Conservation (phyloP, 352 stramenopile species). For the Plasmopara halstedii region DNA sequence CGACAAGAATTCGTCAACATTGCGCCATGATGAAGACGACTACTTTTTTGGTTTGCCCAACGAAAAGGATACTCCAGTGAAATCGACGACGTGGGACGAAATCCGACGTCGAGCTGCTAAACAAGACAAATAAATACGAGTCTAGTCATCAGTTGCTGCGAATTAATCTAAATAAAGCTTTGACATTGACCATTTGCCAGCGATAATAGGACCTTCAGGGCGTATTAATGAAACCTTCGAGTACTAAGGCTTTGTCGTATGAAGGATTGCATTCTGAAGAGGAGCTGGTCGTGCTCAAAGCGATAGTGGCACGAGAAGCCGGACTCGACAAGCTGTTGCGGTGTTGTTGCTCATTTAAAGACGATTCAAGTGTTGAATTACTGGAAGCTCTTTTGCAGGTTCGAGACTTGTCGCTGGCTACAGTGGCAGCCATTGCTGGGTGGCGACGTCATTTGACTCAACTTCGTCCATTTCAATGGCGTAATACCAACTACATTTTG, state of each 20-base stretch:
- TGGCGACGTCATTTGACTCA: constrained; percentile 61
- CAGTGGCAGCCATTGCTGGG: constrained; percentile 47
- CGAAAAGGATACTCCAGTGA: constrained; percentile 15
- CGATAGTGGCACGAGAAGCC: constrained; percentile 56
- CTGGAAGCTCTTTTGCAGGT: constrained; percentile 44
- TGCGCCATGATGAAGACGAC: constrained; percentile 39
- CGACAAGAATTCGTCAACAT: constrained; percentile 7
- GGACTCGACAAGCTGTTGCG: constrained; percentile 43
- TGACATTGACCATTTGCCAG: too few relatives aligned
- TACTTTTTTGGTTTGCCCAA: constrained; percentile 37
- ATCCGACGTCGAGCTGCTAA: constrained; percentile 51
- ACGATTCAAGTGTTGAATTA: constrained; percentile 32
- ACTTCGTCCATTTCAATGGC: constrained; percentile 50
- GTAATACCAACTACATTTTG: constrained; percentile 54
- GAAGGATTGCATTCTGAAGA: constrained; percentile 49
- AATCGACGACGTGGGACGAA: constrained; percentile 71
- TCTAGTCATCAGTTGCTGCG: too few relatives aligned
- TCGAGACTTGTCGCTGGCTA: constrained; percentile 36
- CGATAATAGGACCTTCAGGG: background rate
- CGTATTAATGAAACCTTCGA: constrained; percentile 6
- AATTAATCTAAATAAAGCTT: too few relatives aligned
- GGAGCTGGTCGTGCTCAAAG: constrained; percentile 51
- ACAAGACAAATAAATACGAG: constrained; percentile 33
- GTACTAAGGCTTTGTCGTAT: constrained; percentile 38
- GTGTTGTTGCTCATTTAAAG: constrained; percentile 42